Evolutionary conservation across 202 grass and related monocot species (phyloP), one percentile per base, ranked within the genome.

Genomic region (Elaeis oleifera): DNA sequence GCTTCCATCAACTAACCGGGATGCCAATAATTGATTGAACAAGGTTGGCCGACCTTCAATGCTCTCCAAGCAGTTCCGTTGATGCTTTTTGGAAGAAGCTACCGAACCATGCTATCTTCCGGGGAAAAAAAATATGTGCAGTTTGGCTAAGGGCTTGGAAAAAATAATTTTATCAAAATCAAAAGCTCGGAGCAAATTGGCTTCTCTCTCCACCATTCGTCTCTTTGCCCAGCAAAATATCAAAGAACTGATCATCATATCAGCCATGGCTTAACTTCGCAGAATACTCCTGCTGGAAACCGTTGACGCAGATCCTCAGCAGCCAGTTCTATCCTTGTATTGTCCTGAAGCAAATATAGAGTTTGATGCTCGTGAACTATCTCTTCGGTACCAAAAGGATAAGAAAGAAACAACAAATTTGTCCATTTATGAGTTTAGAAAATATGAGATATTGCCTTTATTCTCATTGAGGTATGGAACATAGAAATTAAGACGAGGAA

Each of bases 241-340:
- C 17, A 20, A 56, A 14, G 25, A 25, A 44, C 16, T 9, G 4
- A 20, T 19, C 0, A 20, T 11, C 24, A 14, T 20, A 29, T 72
- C 24, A 72, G 50, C 58, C 50, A 65, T 36, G 56, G 26, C 16
- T 18, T 13, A 13, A 75, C 51, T 77, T 75, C 73, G 44, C 62
- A 80, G 73, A 97, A 80, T 16, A 81, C 75, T 69, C 84, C 92
- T 79, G 83, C 67, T 53, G 61, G 56, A 56, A 92, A 92, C 31
- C 49, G 72, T 21, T 59, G 72, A 19, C 51, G 70, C 54, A 97
- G 72, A 53, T 75, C 81, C 59, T 74, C 62, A 0, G 23, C 74
- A 50, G 82, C 84, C 5, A 20, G 68, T 69, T 89, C 72, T 44
- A 89, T 54, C 71, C 88, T 97, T 28, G 60, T 53, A 22, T 78